These are phyloP conservation scores for Phialemoniopsis sp. DNA, from an alignment of 2,329 filamentous ascomycete genomes.

Conservation along the genomic window DNA sequence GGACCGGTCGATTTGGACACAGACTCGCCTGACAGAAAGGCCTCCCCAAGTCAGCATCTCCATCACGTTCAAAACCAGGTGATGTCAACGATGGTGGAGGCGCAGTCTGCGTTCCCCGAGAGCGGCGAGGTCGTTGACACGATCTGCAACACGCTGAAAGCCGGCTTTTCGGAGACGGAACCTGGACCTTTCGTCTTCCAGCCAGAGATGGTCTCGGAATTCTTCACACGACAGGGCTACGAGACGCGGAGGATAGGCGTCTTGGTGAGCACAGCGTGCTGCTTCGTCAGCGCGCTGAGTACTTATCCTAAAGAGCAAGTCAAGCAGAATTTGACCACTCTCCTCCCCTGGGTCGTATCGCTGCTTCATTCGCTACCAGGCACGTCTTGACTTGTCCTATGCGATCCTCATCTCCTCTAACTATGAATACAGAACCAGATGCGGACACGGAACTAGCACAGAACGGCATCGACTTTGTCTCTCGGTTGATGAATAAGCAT, in stretches of 20 bases:
- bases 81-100: constrained; percentile 38
- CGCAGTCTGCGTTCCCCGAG: constrained; percentile 47
- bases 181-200: constrained; percentile 76
- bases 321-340: constrained; percentile 40
- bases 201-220: constrained; percentile 59
- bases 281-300: constrained; percentile 60
- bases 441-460: constrained; percentile 70
- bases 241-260: constrained; percentile 64
- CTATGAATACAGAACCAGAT: constrained; percentile 39
- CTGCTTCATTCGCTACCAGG: constrained; percentile 60
- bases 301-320: constrained; percentile 37
- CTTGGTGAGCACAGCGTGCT: constrained; percentile 67
- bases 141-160: constrained; percentile 66
- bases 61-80: constrained; percentile 38
- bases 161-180: constrained; percentile 70
- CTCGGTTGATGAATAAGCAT: constrained; percentile 57
- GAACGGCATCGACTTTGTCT: constrained; percentile 68
- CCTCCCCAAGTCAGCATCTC: constrained; percentile 11
- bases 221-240: constrained; percentile 55
- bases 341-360: constrained; percentile 58
- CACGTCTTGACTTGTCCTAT: constrained; percentile 22
- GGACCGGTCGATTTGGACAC: constrained; percentile 1
- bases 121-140: constrained; percentile 68
- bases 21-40: too few species aligned
- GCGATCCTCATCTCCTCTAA: background rate